These are phyloP conservation scores for Schwanniomyces pseudopolymorphus DNA, from an alignment of 805 yeast species.

Conservation along the genomic window DNA sequence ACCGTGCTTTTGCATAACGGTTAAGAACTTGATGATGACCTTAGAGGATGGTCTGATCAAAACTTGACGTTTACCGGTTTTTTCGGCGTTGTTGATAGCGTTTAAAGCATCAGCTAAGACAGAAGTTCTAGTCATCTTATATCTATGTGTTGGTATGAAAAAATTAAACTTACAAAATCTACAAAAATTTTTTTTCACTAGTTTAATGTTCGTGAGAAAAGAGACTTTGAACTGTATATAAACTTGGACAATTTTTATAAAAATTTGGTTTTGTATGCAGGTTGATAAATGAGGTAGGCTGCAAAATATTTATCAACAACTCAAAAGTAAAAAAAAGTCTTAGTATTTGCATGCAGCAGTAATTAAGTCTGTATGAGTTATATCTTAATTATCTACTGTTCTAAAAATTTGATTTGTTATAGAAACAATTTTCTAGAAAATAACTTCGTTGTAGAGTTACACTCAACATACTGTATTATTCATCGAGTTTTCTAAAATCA, in stretches of 20 bases:
- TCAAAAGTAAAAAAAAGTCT: too few relatives aligned
- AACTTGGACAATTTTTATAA: background rate
- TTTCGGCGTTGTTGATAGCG: slow-evolving; percentile 98
- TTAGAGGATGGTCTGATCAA: slow-evolving; percentile 97
- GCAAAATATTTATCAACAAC: too few relatives aligned
- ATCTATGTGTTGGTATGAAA: background rate
- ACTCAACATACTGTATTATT: too few relatives aligned
- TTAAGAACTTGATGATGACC: slow-evolving; percentile 95
- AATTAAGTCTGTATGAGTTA: too few relatives aligned
- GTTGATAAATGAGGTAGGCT: too few relatives aligned
- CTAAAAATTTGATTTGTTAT: too few relatives aligned
- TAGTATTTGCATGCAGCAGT: too few relatives aligned
- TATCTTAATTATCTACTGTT: too few relatives aligned
- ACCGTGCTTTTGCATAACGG: slow-evolving; percentile 98
- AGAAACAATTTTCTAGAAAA: too few relatives aligned
- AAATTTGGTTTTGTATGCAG: background rate
- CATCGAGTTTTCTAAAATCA: too few relatives aligned
- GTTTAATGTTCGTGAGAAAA: background rate
- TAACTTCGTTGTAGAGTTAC: too few relatives aligned
- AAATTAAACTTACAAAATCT: background rate
- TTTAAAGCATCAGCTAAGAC: slow-evolving; percentile 98
- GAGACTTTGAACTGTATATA: background rate
- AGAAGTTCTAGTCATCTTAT: slow-evolving; percentile 92
- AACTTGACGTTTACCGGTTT: slow-evolving; percentile 99
- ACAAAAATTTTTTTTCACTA: background rate